A percentile compares a stretch with the other conserved stretches of the same genome.
phyloP scores from a whole-genome alignment of 169 alveolate species.

The Plasmodium vinckei region DNA sequence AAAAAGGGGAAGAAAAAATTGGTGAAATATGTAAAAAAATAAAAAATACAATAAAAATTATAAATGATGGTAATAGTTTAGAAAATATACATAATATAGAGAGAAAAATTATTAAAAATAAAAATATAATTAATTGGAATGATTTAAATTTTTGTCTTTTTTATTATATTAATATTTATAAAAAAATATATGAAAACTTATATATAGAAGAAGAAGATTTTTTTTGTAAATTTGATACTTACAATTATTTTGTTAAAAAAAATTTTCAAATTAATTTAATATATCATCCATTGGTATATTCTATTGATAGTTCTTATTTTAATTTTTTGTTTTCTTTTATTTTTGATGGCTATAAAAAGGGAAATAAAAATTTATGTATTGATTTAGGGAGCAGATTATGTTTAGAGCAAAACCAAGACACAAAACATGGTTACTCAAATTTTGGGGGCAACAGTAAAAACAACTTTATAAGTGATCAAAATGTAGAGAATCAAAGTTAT shows the following conservation, averaged over 20 bases:
- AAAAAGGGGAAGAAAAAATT: slow-evolving; percentile 20
- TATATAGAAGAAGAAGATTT: slow-evolving; percentile 58
- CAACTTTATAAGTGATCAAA: neutral
- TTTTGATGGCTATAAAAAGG: neutral
- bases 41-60: slow-evolving; percentile 14
- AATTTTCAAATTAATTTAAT: slow-evolving; percentile 16
- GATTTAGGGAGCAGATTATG: neutral
- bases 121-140: slow-evolving; percentile 18
- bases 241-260: slow-evolving; percentile 25
- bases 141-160: slow-evolving; percentile 38
- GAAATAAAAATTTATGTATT: neutral
- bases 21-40: slow-evolving; percentile 27
- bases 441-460: neutral
- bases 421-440: neutral
- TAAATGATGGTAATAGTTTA: neutral
- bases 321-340: slow-evolving; percentile 43
- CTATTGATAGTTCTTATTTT: slow-evolving; percentile 48
- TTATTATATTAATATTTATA: slow-evolving; percentile 35
- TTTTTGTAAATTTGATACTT: slow-evolving; percentile 32
- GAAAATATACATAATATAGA: neutral
- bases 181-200: slow-evolving; percentile 26
- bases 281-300: slow-evolving; percentile 36
- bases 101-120: slow-evolving; percentile 11
- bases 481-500: neutral
- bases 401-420: neutral